These are phyloP conservation scores for Sequoiadendron giganteum DNA, from an alignment of 75 land plant species.

Conservation along the genomic window DNA sequence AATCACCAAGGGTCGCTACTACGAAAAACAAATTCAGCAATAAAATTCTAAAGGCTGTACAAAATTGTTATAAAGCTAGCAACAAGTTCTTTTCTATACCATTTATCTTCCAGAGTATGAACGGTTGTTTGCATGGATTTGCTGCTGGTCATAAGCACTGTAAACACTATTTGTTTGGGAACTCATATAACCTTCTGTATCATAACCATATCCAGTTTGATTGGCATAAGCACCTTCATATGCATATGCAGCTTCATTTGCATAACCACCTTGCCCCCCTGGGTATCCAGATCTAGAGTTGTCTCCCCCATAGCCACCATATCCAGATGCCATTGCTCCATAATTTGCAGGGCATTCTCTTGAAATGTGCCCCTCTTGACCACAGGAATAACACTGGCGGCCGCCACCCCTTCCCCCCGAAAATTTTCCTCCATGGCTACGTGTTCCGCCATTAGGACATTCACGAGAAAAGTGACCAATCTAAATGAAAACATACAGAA, in stretches of 20 bases:
- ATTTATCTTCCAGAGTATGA: background rate
- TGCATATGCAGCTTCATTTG: slow-evolving; percentile 2
- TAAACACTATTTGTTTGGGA: background rate
- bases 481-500: background rate
- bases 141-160: background rate
- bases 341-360: slow-evolving; percentile 29
- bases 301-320: slow-evolving; percentile 30
- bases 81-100: background rate
- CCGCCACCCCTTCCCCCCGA: slow-evolving; percentile 26
- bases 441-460: slow-evolving; percentile 25
- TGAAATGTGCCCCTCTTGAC: slow-evolving; percentile 34
- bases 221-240: background rate
- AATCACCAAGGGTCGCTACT: background rate
- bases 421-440: slow-evolving; percentile 4
- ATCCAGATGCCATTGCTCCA: slow-evolving; percentile 16
- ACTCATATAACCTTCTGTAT: background rate
- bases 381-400: slow-evolving; percentile 41
- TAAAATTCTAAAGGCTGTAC: background rate
- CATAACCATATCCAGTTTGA: background rate
- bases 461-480: slow-evolving; percentile 47
- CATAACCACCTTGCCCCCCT: background rate
- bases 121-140: background rate
- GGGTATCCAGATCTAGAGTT: background rate
- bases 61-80: background rate
- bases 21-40: background rate